These are phyloP conservation scores for Metschnikowia lunata DNA, from an alignment of 805 yeast genomes.

Conservation along the genomic window DNA sequence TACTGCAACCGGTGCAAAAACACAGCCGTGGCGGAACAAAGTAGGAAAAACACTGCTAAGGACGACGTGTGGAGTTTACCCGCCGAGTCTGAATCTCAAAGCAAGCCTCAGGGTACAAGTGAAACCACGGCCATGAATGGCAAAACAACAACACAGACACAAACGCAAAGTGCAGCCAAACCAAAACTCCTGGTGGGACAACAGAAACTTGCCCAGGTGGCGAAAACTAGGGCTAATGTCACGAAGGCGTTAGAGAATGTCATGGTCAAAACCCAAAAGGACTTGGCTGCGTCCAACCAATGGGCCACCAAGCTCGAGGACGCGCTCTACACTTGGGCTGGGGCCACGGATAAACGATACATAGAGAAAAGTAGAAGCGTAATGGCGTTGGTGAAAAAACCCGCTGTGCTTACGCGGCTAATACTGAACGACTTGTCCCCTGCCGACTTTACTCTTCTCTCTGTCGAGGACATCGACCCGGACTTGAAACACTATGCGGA, in stretches of 20 bases:
- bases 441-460: conserved; percentile 55
- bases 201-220: conserved; percentile 4
- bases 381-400: conserved; percentile 59
- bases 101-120: neutral
- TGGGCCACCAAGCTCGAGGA: conserved; percentile 53
- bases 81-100: neutral
- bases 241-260: conserved; percentile 47
- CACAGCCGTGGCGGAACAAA: neutral
- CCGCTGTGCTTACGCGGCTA: conserved; percentile 53
- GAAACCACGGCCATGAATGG: neutral
- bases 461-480: conserved; percentile 77
- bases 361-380: conserved; percentile 66
- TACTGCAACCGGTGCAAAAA: conserved; percentile 32
- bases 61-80: neutral
- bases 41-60: neutral
- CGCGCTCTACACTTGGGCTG: conserved; percentile 39
- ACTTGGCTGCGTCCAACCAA: conserved; percentile 26
- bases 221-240: conserved; percentile 46
- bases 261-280: conserved; percentile 26
- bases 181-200: neutral
- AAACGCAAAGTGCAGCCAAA: no score
- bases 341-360: conserved; percentile 41
- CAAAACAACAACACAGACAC: neutral
- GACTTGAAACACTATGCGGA: conserved; percentile 68
- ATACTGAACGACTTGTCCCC: conserved; percentile 51